phyloP scores from a whole-genome alignment of 2,329 filamentous ascomycete genomes.

The Pestalotiopsis sp. region DNA sequence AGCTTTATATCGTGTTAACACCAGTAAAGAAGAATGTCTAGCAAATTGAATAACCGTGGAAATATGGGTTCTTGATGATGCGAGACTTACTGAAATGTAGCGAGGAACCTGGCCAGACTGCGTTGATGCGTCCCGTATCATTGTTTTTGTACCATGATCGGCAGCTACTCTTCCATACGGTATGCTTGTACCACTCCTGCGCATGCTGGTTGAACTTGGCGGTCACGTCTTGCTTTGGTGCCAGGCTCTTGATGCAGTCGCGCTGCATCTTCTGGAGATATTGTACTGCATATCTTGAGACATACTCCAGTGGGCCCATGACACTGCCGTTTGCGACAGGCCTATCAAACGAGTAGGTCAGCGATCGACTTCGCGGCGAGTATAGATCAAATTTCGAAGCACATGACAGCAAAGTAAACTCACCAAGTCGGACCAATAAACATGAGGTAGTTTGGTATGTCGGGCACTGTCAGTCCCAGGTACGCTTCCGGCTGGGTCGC shows the following conservation, averaged over 20 bases:
- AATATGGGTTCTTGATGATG: no score
- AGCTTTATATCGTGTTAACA: not conserved
- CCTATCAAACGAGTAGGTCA: not conserved
- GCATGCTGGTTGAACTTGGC: not conserved
- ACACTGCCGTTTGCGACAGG: not conserved
- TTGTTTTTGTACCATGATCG: slow-evolving; percentile 1
- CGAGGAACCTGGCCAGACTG: not conserved
- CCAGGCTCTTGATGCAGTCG: not conserved
- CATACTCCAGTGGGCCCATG: not conserved
- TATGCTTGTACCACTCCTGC: not conserved
- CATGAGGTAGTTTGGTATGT: slow-evolving; percentile 5
- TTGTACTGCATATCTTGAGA: not conserved
- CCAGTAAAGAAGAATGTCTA: no score
- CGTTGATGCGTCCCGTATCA: not conserved
- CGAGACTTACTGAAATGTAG: not conserved
- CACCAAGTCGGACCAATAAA: not conserved
- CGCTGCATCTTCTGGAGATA: not conserved
- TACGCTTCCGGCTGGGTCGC: not conserved
- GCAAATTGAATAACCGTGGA: no score
- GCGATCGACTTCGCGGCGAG: no score
- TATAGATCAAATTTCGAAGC: no score
- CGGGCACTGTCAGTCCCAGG: not conserved
- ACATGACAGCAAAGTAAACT: no score
- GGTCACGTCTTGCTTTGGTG: not conserved
- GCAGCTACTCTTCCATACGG: not conserved